Percentiles rank a stretch among this genome's conserved stretches.
phyloP scores from a whole-genome alignment of 2,329 filamentous ascomycete genomes.

The Didymella glomerata region DNA sequence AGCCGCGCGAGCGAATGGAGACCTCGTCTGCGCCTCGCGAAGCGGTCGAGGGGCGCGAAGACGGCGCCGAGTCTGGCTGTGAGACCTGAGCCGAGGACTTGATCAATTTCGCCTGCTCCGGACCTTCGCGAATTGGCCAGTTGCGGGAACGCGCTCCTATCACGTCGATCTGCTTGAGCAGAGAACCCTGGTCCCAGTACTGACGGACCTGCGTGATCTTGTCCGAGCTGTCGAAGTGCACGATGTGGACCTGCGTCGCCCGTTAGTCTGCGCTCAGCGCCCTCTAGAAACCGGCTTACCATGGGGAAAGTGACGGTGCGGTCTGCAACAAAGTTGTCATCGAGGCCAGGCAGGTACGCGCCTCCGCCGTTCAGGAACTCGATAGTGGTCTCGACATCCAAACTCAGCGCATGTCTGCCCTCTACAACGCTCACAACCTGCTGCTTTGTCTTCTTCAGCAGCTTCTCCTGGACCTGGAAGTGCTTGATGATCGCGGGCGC shows the following conservation, averaged over 20 bases:
- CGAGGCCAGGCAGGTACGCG: conserved; percentile 84
- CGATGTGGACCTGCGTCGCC: conserved; percentile 69
- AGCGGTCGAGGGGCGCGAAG: conserved; percentile 47
- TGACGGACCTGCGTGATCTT: conserved; percentile 89
- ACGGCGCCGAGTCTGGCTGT: conserved; percentile 39
- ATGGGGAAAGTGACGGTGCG: conserved; percentile 80
- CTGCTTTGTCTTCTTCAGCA: conserved; percentile 84
- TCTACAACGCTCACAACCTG: conserved; percentile 78
- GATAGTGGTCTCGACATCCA: conserved; percentile 83
- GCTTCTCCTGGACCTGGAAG: conserved; percentile 72
- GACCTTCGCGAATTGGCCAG: conserved; percentile 92
- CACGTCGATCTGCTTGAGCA: conserved; percentile 91
- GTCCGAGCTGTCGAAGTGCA: conserved; percentile 77
- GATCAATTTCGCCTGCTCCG: conserved; percentile 83
- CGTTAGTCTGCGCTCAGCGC: conserved; percentile 18
- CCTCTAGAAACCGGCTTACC: conserved; percentile 63
- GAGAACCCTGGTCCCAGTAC: conserved; percentile 92
- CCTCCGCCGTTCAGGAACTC: conserved; percentile 85
- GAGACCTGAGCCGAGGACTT: conserved; percentile 59
- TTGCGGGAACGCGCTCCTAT: conserved; percentile 90
- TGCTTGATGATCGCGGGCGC: conserved; percentile 83
- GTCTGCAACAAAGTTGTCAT: conserved; percentile 93
- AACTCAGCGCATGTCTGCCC: conserved; percentile 70
- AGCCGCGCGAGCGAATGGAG: conserved; percentile 51
- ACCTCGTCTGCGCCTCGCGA: conserved; percentile 45